A percentile compares a stretch with the other conserved stretches of the same genome.
Conservation (phyloP, 306 rosid genomes). For the Vigna radiata region DNA sequence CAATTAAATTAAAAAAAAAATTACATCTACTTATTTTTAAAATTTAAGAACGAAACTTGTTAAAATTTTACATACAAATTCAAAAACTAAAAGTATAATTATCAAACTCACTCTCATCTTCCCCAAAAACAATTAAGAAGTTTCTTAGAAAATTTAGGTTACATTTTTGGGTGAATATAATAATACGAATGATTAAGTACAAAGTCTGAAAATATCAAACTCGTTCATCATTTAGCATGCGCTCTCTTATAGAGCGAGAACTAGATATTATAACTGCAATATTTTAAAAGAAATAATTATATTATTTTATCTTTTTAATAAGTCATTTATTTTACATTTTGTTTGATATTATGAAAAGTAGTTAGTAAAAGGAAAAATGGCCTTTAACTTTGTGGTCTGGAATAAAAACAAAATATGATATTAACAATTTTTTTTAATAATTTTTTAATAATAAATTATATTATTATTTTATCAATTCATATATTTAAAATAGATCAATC, state of each 20-base stretch:
- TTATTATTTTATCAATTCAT: no score
- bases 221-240: conserved; percentile 7
- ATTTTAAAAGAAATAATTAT: conserved; percentile 2
- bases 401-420: no score
- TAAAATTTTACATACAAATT: no score
- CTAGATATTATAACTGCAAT: neutral
- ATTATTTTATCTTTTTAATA: neutral
- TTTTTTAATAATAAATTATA: no score
- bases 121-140: conserved; percentile 1
- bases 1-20: no score
- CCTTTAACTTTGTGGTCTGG: no score
- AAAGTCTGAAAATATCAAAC: neutral
- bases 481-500: no score
- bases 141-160: neutral
- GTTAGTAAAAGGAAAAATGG: no score
- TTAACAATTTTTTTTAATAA: no score
- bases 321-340: neutral
- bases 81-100: no score
- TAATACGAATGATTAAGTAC: neutral
- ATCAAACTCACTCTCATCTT: neutral
- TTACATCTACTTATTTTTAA: no score
- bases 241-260: neutral
- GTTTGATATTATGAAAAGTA: neutral
- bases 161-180: neutral
- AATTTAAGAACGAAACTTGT: no score